These are phyloP conservation scores for Paralagenidium karlingii DNA, from an alignment of 352 stramenopile species.

Conservation along the genomic window DNA sequence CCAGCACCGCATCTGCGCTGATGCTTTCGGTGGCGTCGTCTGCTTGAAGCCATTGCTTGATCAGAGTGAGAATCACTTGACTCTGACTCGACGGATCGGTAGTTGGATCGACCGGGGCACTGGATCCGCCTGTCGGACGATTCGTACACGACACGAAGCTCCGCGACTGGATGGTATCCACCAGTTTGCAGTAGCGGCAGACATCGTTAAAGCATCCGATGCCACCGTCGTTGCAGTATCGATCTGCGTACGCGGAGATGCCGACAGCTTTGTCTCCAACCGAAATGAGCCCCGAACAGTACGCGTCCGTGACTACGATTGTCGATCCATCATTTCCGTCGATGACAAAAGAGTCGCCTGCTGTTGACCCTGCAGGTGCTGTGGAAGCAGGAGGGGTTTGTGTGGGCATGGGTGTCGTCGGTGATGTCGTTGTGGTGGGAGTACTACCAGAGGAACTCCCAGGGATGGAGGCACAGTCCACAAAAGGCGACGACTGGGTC, in stretches of 20 bases:
- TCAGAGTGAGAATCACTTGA: too few relatives aligned
- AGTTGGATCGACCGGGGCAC: neutral
- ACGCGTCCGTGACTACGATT: neutral
- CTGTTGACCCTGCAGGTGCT: neutral
- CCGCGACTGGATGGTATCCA: constrained; percentile 16
- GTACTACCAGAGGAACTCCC: neutral
- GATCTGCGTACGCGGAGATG: constrained; percentile 13
- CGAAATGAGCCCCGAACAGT: constrained; percentile 3
- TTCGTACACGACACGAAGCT: constrained; percentile 14
- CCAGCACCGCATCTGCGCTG: too few relatives aligned
- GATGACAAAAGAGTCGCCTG: neutral
- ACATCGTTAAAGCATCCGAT: constrained; percentile 20
- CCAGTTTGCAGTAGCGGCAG: constrained; percentile 20
- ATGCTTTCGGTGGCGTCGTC: too few relatives aligned
- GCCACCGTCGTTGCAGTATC: constrained; percentile 13
- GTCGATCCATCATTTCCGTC: neutral
- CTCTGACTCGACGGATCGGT: too few relatives aligned
- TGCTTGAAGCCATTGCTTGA: too few relatives aligned
- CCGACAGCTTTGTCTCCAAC: constrained; percentile 15
- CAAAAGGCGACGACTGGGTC: constrained; percentile 3
- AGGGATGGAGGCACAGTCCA: constrained; percentile 2
- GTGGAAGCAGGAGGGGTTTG: neutral
- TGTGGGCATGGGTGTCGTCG: neutral
- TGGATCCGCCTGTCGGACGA: neutral
- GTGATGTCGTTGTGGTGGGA: neutral